Base-by-base conservation (phyloP, 805 yeast species). In the Yamadazyma paraphyllophila region DNA sequence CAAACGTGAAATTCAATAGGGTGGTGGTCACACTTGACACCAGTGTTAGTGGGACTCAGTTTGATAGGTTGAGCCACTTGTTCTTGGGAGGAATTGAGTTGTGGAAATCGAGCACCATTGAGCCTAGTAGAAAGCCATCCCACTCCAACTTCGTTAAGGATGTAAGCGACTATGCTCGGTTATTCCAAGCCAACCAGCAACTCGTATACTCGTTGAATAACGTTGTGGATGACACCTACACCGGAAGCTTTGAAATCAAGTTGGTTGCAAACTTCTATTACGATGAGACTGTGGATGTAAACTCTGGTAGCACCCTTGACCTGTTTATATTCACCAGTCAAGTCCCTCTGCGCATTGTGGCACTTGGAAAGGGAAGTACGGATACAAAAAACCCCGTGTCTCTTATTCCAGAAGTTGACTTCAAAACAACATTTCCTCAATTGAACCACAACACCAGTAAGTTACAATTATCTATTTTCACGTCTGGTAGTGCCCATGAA, bases 41-140 rank as follows among this genome's bases (percentile, higher is more conserved):
- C 8, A 59, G 74, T 11, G 80, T 78, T 6, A 66, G 63, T 33
- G 87, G 87, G 7, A 74, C 78, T 11, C 89, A 83, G 58, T 82
- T 78, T 53, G 88, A 83, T 56, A 65, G 89, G 48, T 64, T 83
- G 52, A 82, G 82, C 13, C 84, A 83, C 59, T 68, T 87, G 38
- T 83, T 76, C 54, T 62, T 85, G 27, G 73, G 74, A 46, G 87
- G 82, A 27, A 69, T 75, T 12, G 86, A 86, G 51, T 67, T 88
- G 33, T 88, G 96, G 96, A 77, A 96, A 63, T 82, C 88, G 1
- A 83, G 92, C 2, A 89, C 96, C 2, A 81, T 46, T 63, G 83
- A 55, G 63, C 96, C 96, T 2, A 67, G 69, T 38, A 62, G 66
- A 36, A 59, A 57, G 11, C 53, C 65, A 2, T 75, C 77, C 8